Percentiles rank a stretch among this genome's conserved stretches.
These are phyloP conservation scores for Phytophthora podocarpi DNA, from an alignment of 352 stramenopile species.

Conservation along the genomic window DNA sequence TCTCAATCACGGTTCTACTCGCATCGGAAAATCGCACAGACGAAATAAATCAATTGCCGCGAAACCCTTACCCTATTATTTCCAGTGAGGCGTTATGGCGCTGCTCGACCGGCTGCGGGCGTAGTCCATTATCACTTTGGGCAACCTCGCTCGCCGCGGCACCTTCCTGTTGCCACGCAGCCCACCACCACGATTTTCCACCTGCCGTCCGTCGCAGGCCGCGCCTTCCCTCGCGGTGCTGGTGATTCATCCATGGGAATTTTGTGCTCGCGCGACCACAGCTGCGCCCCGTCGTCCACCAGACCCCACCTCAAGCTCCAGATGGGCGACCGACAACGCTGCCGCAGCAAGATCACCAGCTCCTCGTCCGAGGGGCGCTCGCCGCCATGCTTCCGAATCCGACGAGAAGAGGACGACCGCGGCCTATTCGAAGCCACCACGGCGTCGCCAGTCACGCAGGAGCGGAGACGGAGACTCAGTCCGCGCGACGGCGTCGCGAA, in stretches of 20 bases:
- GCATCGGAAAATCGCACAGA: constrained; percentile 5
- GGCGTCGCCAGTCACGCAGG: constrained; percentile 11
- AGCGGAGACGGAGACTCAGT: constrained; percentile 19
- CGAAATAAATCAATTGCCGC: constrained; percentile 44
- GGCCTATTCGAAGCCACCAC: constrained; percentile 1
- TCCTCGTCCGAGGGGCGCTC: constrained; percentile 21
- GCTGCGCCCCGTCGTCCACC: constrained; percentile 17
- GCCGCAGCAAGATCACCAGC: constrained; percentile 26
- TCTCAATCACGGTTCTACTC: no score
- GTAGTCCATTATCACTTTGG: constrained; percentile 13
- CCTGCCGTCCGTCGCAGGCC: constrained; percentile 11
- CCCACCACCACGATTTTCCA: constrained; percentile 27
- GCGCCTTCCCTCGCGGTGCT: constrained; percentile 22
- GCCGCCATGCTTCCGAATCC: constrained; percentile 17
- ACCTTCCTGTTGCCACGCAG: constrained; percentile 5
- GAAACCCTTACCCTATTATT: constrained; percentile 31
- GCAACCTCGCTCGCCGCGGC: not conserved
- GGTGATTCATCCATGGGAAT: constrained; percentile 41
- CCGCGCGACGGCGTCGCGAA: no score
- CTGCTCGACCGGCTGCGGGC: not conserved
- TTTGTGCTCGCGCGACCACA: constrained; percentile 45
- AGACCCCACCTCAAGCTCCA: constrained; percentile 14
- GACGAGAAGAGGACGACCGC: constrained; percentile 11
- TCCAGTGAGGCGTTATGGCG: constrained; percentile 33
- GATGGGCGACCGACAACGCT: constrained; percentile 14